A percentile compares a stretch with the other conserved stretches of the same genome.
phyloP scores from a whole-genome alignment of 257 asterid genomes.

The Coffea canephora region DNA sequence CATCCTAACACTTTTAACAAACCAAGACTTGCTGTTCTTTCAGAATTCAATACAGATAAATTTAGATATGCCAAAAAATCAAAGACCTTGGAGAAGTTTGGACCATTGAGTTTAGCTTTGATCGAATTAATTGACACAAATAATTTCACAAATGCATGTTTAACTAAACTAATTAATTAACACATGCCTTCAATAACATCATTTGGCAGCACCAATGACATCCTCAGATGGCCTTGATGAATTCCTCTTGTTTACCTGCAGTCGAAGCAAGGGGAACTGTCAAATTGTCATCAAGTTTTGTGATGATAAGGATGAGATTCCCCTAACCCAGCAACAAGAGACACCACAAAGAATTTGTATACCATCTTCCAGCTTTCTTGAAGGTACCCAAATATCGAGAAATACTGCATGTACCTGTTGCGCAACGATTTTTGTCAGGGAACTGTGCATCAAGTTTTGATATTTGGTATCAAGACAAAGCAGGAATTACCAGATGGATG shows the following conservation, averaged over 20 bases:
- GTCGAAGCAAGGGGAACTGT: constrained; percentile 73
- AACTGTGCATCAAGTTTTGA: not conserved
- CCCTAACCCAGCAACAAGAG: constrained; percentile 68
- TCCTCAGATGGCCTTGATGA: not conserved
- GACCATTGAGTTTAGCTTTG: no score
- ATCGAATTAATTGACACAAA: not conserved
- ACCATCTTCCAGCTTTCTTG: constrained; percentile 46
- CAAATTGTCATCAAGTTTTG: constrained; percentile 75
- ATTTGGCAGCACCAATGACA: not conserved
- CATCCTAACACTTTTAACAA: no score
- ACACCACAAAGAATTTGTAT: constrained; percentile 55
- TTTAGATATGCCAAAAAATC: no score
- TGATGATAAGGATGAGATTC: constrained; percentile 88
- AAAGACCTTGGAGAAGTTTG: no score
- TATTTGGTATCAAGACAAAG: constrained; percentile 18
- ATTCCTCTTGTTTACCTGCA: constrained; percentile 20
- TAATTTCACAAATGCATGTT: not conserved
- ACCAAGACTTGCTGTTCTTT: no score
- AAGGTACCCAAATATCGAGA: constrained; percentile 53
- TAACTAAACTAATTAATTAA: not conserved
- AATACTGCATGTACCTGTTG: constrained; percentile 81
- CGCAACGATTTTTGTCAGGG: constrained; percentile 20
- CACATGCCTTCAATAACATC: not conserved
- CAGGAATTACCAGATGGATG: constrained; percentile 68
- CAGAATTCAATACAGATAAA: no score